Conservation (phyloP, 2,329 filamentous ascomycete species). For the Penicillium griseofulvum region DNA sequence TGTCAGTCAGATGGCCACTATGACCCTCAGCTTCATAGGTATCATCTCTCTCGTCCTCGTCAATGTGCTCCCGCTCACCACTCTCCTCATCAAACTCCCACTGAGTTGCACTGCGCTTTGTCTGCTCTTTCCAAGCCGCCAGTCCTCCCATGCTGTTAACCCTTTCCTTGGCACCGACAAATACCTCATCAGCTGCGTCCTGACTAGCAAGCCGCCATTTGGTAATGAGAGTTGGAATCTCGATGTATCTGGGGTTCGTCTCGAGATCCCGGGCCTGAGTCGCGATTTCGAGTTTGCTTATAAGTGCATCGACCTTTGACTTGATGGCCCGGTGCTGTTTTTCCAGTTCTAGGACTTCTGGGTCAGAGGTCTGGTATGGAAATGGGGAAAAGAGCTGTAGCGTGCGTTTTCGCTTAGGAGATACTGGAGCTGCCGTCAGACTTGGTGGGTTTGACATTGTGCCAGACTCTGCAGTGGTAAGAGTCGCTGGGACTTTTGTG, state of each 20-base stretch:
- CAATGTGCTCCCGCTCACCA: constrained; percentile 36
- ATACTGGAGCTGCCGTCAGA: constrained; percentile 1
- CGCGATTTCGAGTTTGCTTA: constrained; percentile 49
- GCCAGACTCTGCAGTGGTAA: not conserved
- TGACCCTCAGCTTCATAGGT: constrained; percentile 41
- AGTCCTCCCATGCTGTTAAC: constrained; percentile 64
- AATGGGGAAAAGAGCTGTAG: constrained; percentile 8
- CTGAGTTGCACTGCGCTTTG: constrained; percentile 46
- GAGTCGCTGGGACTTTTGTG: not conserved
- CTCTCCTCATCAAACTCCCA: constrained; percentile 37
- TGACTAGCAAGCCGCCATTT: constrained; percentile 63
- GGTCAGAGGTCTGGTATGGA: constrained; percentile 19
- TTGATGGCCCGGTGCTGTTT: constrained; percentile 37
- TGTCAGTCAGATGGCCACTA: constrained; percentile 12
- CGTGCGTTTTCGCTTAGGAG: constrained; percentile 6
- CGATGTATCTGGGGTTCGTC: constrained; percentile 46
- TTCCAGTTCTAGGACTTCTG: constrained; percentile 33
- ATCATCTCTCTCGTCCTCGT: constrained; percentile 29
- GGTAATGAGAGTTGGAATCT: constrained; percentile 55
- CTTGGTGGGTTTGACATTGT: not conserved
- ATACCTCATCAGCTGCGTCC: constrained; percentile 66
- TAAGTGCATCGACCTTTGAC: constrained; percentile 31
- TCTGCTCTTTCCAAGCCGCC: constrained; percentile 53
- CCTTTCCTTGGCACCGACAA: constrained; percentile 58
- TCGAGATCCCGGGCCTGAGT: constrained; percentile 56